Base-by-base conservation (phyloP, 371 early-diverging fungal species). In the Lichtheimia ramosa region DNA sequence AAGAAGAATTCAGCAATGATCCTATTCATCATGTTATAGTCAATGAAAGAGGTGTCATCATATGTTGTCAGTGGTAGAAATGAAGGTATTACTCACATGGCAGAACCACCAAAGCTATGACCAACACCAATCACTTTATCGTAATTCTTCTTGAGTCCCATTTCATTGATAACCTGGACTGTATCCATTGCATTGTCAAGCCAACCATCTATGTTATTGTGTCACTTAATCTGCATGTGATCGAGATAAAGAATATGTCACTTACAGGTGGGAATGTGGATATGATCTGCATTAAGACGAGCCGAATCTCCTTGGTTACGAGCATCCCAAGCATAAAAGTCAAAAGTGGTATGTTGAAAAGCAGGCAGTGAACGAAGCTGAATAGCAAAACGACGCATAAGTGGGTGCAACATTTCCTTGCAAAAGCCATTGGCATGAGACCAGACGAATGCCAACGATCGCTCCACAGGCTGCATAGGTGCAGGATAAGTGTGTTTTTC, bases 291-390 rank as follows among this genome's bases (percentile, higher is more conserved):
- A 43, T 79, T 79, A 2, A 74, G 21, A 1, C 71, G 65, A 24
- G 74, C 76, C n/a, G 74, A 73, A 52, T 79, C 79, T 10, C 79
- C 79, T 54, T 79, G 79, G 41, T 63, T 74, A 56, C 79, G 76
- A 7, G 71, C 69, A 55, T 79, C 79, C 69, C 70, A 79, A 6
- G 67, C 63, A 14, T 68, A 57, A 42, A 74, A 61, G 6, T 63
- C 59, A 27, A 79, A 53, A 13, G 71, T 66, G 1, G 65, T 64
- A 23, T 63, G 20, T 7, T 71, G 54, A 8, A 71, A 76, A 12
- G 58, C 60, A 20, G 58, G 20, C n/a, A 63, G 53, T 24, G 42
- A 49, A 23, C 73, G 64, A 0, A 73, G 40, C 12, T 65, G 42
- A 7, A 51, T 41, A 3, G 57, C 28, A 5, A 72, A 57, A 12